phyloP scores from a whole-genome alignment of 1,284 basidiomycete genomes.

The Irpex sp. region DNA sequence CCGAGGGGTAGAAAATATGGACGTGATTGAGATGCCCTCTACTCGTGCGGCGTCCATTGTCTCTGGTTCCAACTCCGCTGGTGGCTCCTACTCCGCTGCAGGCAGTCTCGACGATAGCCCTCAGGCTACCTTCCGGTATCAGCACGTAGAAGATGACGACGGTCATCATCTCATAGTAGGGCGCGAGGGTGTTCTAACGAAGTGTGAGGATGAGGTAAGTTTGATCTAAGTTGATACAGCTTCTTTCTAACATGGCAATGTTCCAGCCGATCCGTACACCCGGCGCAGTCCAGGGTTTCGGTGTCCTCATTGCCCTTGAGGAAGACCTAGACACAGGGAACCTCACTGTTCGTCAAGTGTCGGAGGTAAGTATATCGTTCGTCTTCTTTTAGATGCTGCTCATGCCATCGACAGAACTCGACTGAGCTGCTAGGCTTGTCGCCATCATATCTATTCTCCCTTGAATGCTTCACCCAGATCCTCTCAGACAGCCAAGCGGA shows the following conservation, averaged over 20 bases:
- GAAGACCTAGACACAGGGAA: conserved; percentile 58
- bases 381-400: neutral
- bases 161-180: conserved; percentile 77
- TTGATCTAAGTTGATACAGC: neutral
- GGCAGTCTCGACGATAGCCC: conserved; percentile 18
- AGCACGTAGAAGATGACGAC: conserved; percentile 65
- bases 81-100: conserved; percentile 4
- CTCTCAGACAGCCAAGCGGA: conserved; percentile 71
- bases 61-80: conserved; percentile 4
- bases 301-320: conserved; percentile 76
- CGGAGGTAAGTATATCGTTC: conserved; percentile 53
- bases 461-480: conserved; percentile 76
- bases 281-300: conserved; percentile 85
- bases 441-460: conserved; percentile 74
- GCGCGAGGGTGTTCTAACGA: conserved; percentile 62
- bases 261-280: conserved; percentile 78
- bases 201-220: conserved; percentile 80
- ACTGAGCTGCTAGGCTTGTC: conserved; percentile 71
- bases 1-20: conserved; percentile 2
- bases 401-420: conserved; percentile 46
- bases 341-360: conserved; percentile 75
- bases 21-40: conserved; percentile 17
- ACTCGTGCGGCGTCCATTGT: conserved; percentile 13
- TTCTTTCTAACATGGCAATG: neutral
- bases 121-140: conserved; percentile 59